These are phyloP conservation scores for Ogataea thermomethanolica DNA, from an alignment of 805 yeast genomes.

Conservation along the genomic window DNA sequence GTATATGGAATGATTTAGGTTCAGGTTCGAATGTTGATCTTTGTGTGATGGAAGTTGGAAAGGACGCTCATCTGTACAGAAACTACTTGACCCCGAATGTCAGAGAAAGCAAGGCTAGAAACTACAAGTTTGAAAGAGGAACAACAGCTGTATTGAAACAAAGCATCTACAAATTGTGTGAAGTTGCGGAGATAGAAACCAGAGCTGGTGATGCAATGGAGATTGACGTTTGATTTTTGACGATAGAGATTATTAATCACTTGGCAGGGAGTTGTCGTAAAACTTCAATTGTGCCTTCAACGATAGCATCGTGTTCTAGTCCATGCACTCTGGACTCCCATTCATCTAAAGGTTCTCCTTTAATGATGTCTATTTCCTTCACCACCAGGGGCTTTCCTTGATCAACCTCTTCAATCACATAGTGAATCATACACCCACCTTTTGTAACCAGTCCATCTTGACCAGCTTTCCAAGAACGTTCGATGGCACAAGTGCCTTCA, in stretches of 20 bases:
- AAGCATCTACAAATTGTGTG: constrained; percentile 62
- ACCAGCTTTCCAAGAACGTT: constrained; percentile 93
- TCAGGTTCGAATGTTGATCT: constrained; percentile 98
- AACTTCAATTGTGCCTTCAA: constrained; percentile 78
- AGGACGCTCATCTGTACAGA: constrained; percentile 80
- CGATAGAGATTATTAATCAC: constrained; percentile 1
- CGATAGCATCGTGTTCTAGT: constrained; percentile 87
- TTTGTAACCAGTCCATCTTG: constrained; percentile 70
- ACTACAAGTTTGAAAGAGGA: constrained; percentile 85
- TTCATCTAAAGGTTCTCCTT: constrained; percentile 71
- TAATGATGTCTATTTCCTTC: constrained; percentile 65
- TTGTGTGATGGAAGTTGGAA: constrained; percentile 93
- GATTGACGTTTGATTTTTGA: constrained; percentile 35
- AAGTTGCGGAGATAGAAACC: constrained; percentile 46
- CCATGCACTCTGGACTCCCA: constrained; percentile 82
- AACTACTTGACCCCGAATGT: constrained; percentile 90
- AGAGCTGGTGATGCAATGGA: constrained; percentile 45
- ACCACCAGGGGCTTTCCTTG: constrained; percentile 87
- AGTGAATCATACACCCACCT: constrained; percentile 96
- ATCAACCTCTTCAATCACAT: constrained; percentile 95
- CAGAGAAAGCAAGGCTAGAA: constrained; percentile 74
- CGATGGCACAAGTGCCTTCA: constrained; percentile 96
- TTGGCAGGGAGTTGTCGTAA: constrained; percentile 34
- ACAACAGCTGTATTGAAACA: constrained; percentile 85
- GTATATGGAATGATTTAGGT: constrained; percentile 98